Conservation (phyloP, 768 basidiomycete genomes). For the Termitomyces sp. region DNA sequence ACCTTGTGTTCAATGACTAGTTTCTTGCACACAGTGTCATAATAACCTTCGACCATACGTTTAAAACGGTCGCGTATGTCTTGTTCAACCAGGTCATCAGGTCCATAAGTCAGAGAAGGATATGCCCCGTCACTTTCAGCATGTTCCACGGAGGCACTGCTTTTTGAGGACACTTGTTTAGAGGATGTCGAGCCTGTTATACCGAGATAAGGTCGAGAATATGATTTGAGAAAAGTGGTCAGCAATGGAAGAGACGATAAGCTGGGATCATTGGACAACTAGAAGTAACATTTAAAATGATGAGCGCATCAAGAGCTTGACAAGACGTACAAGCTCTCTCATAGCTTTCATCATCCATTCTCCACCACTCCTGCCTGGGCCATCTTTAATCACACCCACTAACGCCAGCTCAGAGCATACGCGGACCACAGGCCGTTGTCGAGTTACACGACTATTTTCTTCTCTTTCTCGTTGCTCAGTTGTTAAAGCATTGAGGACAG, state of each 20-base stretch:
- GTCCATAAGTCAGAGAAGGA: conserved; percentile 39
- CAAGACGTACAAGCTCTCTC: conserved; percentile 69
- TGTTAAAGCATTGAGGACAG: conserved; percentile 48
- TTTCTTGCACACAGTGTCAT: conserved; percentile 88
- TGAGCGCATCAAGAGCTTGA: neutral
- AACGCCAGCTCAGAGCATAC: conserved; percentile 89
- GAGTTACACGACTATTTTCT: conserved; percentile 67
- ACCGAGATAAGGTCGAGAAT: conserved; percentile 85
- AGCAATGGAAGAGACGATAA: conserved; percentile 86
- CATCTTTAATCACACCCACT: conserved; percentile 77
- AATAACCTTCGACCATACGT: conserved; percentile 91
- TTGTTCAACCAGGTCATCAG: conserved; percentile 75
- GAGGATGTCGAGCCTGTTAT: conserved; percentile 43
- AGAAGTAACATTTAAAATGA: conserved; percentile 9
- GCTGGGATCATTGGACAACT: conserved; percentile 87
- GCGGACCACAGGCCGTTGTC: conserved; percentile 81
- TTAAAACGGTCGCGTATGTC: conserved; percentile 87
- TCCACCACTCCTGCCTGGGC: conserved; percentile 63
- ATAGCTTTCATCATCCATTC: conserved; percentile 88
- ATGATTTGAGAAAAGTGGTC: conserved; percentile 91
- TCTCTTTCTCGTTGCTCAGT: conserved; percentile 91
- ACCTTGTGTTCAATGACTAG: conserved; percentile 90
- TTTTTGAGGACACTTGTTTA: conserved; percentile 53
- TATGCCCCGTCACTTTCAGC: conserved; percentile 28
- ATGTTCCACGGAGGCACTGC: conserved; percentile 44